Percentiles rank a stretch among this genome's conserved stretches.
These are phyloP conservation scores for Rhynchospora pubera DNA, from an alignment of 176 grass and related monocot genomes.

Conservation along the genomic window DNA sequence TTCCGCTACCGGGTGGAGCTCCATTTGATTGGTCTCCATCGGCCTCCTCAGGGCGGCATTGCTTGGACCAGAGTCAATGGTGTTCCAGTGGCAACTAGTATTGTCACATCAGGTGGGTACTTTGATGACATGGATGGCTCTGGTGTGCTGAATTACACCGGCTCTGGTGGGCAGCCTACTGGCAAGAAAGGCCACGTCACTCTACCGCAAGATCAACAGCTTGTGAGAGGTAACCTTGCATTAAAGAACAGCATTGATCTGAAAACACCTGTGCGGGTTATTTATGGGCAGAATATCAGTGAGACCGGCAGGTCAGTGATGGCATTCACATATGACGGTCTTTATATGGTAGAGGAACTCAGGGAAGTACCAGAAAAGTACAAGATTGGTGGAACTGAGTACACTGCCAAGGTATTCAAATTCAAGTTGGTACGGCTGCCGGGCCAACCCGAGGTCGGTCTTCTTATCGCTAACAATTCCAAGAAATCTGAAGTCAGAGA, in stretches of 20 bases:
- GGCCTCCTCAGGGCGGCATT: constrained; percentile 46
- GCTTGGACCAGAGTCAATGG: constrained; percentile 27
- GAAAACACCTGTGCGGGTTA: constrained; percentile 55
- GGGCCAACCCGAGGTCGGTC: constrained; percentile 51
- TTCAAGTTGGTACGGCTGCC: constrained; percentile 38
- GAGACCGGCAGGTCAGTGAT: constrained; percentile 21
- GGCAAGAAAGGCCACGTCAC: constrained; percentile 23
- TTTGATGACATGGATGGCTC: constrained; percentile 46
- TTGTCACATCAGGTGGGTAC: constrained; percentile 63
- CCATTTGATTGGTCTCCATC: constrained; percentile 55
- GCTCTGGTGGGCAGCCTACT: constrained; percentile 51
- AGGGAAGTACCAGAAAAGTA: constrained; percentile 26
- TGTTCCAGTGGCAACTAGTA: constrained; percentile 40
- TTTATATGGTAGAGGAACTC: constrained; percentile 49
- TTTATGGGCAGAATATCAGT: constrained; percentile 44
- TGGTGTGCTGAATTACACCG: constrained; percentile 65
- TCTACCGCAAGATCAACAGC: constrained; percentile 50
- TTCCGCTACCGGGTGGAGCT: constrained; percentile 60
- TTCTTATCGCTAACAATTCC: constrained; percentile 22
- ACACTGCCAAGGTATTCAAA: constrained; percentile 31
- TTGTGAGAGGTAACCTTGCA: constrained; percentile 53
- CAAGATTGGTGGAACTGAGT: not conserved
- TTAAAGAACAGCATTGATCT: constrained; percentile 53
- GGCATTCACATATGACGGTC: constrained; percentile 57
- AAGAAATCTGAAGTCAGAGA: constrained; percentile 16